Evolutionary conservation across 2,329 filamentous ascomycete genomes (phyloP), one percentile per base, ranked within the genome.

Genomic region (Sporothrix humicola): DNA sequence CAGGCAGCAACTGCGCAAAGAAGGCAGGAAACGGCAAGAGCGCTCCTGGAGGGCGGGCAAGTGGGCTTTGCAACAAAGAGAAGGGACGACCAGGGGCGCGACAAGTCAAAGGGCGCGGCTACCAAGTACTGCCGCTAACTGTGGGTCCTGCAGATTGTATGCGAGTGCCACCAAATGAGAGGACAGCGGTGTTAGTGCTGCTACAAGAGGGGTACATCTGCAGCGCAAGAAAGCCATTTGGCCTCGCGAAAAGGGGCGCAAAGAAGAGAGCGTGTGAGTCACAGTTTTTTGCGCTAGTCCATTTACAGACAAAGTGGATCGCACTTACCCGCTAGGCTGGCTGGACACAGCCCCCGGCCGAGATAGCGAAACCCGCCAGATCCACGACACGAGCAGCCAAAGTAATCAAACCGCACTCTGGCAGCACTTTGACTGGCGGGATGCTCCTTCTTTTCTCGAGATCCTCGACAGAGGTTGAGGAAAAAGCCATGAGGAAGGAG

Each of bases 1-100:
- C 82, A 85, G 69, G 69, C 59, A 72, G 72, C 72, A 63, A 72
- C 72, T 42, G 63, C 31, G 69, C 74, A 72, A 58, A 46, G 50
- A 74, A 73, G 66, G 54, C 66, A 46, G 31, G 56, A 56, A 73
- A 56, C 23, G 42, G 69, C 63, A 15, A 31, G 70, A 52, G 17
- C 56, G 61, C 31, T 37, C 31, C 31, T 37, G 31, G 65, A 26
- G 44, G 48, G 50, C 37, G 52, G 20, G 20, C 52, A 56, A 50
- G n/a, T 20, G 50, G 68, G 20, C 37, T 58, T 58, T 26, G 44
- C 13, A 23, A 65, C 44, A 71, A 71, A 54, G 56, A 26, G 46
- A 66, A 66, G 42, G 71, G 26, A 56, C 66, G 44, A 66, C 63
- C 63, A 31, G 48, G 65, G 65, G 13, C 65, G 13, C 31, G 71